Conservation (phyloP, 306 rosid genomes). For the Quercus variabilis region DNA sequence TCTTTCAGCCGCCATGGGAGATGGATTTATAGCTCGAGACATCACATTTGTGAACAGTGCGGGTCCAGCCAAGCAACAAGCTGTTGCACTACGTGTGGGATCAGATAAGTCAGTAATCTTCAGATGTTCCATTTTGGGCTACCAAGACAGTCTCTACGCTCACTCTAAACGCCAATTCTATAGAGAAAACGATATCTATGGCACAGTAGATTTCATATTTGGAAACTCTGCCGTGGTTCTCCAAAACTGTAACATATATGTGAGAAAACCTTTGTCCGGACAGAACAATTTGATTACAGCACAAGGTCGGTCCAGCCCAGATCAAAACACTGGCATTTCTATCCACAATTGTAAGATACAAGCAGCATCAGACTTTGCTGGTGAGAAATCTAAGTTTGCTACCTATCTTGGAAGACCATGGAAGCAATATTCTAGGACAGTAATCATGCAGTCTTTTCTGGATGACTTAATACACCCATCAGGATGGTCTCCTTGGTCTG, state of each 20-base stretch:
- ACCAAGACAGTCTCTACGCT: conserved; percentile 41
- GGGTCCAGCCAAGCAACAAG: conserved; percentile 34
- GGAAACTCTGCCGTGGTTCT: conserved; percentile 37
- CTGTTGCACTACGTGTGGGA: conserved; percentile 39
- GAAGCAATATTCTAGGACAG: conserved; percentile 36
- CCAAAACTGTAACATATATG: conserved; percentile 28
- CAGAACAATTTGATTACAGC: conserved; percentile 23
- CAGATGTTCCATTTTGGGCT: conserved; percentile 22
- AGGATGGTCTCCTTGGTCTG: conserved; percentile 42
- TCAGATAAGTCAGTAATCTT: conserved; percentile 34
- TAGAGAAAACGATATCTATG: conserved; percentile 33
- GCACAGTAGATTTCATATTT: conserved; percentile 36
- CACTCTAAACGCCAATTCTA: conserved; percentile 40
- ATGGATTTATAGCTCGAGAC: conserved; percentile 42
- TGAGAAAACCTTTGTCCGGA: conserved; percentile 8
- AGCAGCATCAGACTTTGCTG: conserved; percentile 22
- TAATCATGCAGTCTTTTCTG: conserved; percentile 27
- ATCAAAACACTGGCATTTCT: conserved; percentile 39
- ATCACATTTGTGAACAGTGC: conserved; percentile 31
- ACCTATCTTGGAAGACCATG: conserved; percentile 41
- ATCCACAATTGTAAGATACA: conserved; percentile 31
- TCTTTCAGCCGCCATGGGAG: conserved; percentile 35
- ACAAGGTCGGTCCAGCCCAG: conserved; percentile 29
- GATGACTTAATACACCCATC: conserved; percentile 19
- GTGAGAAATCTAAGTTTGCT: not conserved